A percentile compares a stretch with the other conserved stretches of the same genome.
Conservation (phyloP, 352 stramenopile species). For the Phytophthora vignae region DNA sequence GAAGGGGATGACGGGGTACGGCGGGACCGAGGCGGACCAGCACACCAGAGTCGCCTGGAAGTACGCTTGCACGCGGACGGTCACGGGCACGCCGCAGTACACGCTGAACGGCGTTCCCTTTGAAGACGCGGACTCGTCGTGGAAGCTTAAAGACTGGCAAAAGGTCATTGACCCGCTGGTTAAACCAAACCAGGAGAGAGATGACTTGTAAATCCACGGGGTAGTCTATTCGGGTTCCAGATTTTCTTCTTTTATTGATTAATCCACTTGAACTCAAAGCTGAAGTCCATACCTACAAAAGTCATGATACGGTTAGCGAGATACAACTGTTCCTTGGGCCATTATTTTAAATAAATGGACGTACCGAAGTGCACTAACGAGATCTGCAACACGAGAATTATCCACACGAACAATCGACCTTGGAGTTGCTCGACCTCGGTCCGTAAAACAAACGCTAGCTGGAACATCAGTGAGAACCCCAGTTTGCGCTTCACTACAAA, state of each 20-base stretch:
- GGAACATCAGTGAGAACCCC: conserved; percentile 6
- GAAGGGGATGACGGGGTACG: conserved; percentile 72
- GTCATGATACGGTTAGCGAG: not conserved
- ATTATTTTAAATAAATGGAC: not conserved
- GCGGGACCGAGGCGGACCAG: conserved; percentile 68
- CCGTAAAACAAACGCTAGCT: conserved; percentile 3
- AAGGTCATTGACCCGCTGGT: conserved; percentile 52
- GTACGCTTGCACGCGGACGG: conserved; percentile 70
- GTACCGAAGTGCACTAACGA: conserved; percentile 8
- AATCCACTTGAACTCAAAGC: conserved; percentile 17
- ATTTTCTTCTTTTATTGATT: not conserved
- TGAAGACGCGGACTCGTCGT: conserved; percentile 64
- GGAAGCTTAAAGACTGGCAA: conserved; percentile 67
- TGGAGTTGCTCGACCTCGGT: not conserved
- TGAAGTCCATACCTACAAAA: conserved; percentile 21
- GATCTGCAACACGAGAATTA: not conserved
- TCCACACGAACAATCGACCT: conserved; percentile 8
- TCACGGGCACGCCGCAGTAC: conserved; percentile 80
- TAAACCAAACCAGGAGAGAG: conserved; percentile 22
- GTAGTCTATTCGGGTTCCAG: not conserved
- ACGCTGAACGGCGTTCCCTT: conserved; percentile 76
- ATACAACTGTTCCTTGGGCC: not conserved
- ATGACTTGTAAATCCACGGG: not conserved
- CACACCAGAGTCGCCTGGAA: conserved; percentile 71
- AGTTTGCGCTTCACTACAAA: conserved; percentile 4